Evolutionary conservation across 2,329 filamentous ascomycete species (phyloP).

Genomic region (Fusarium guadeloupense): DNA sequence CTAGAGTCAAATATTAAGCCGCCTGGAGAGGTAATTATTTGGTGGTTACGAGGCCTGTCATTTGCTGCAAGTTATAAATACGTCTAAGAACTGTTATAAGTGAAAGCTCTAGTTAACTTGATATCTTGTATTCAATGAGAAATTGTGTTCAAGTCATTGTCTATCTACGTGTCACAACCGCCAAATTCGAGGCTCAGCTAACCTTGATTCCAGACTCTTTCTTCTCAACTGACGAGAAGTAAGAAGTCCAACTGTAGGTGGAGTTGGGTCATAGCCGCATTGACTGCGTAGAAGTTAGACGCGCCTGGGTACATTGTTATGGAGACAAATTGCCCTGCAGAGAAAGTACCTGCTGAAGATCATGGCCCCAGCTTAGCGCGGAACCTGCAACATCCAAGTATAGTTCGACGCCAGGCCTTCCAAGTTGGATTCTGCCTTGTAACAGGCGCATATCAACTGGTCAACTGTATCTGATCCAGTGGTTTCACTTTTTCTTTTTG

Average conservation of each 20-base stretch:
- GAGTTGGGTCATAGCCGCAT: conserved; percentile 41
- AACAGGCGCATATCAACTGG: background rate
- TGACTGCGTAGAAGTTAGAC: conserved; percentile 23
- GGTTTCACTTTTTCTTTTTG: too few relatives aligned
- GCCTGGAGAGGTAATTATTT: conserved; percentile 3
- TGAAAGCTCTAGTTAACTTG: too few relatives aligned
- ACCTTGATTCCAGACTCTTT: conserved; percentile 36
- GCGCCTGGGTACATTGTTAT: conserved; percentile 34
- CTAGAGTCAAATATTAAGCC: conserved; percentile 17
- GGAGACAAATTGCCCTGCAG: conserved; percentile 5
- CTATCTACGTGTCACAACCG: background rate
- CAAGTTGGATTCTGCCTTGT: conserved; percentile 14
- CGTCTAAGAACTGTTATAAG: conserved; percentile 1
- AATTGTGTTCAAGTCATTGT: background rate
- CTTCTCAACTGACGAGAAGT: conserved; percentile 4
- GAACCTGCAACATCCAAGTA: conserved; percentile 33
- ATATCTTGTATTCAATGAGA: too few relatives aligned
- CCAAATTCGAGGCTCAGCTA: conserved; percentile 9
- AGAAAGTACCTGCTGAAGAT: conserved; percentile 35
- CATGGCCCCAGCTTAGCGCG: conserved; percentile 36
- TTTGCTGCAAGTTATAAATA: conserved; percentile 24
- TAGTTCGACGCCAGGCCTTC: conserved; percentile 41
- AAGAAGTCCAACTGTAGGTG: conserved; percentile 29
- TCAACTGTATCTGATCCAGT: too few relatives aligned
- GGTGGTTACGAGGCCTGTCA: conserved; percentile 9